Conservation (phyloP, 2,329 filamentous ascomycete genomes). For the Tolypocladium inflatum region DNA sequence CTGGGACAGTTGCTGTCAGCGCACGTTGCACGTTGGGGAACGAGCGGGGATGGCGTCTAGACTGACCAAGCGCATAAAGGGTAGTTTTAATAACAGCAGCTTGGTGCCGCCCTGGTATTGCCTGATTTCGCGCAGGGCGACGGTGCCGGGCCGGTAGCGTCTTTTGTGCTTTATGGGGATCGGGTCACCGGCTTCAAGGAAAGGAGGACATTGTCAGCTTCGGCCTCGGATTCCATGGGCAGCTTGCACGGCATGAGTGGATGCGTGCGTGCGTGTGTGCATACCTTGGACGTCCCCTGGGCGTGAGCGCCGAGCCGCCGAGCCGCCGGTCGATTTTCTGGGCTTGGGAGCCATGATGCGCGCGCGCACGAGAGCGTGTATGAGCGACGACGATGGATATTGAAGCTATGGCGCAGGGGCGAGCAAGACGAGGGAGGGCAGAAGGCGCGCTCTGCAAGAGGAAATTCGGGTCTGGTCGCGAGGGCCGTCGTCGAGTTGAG, state of each 20-base stretch:
- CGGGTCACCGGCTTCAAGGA: slow-evolving; percentile 57
- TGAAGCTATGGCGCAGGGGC: not conserved
- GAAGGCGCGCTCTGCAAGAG: too few species aligned
- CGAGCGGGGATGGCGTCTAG: not conserved
- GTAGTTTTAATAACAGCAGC: slow-evolving; percentile 70
- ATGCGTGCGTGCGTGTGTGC: not conserved
- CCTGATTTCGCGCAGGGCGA: slow-evolving; percentile 85
- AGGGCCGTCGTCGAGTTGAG: not conserved
- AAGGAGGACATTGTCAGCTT: slow-evolving; percentile 6
- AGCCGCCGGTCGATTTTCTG: slow-evolving; percentile 7
- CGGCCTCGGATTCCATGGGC: slow-evolving; percentile 11
- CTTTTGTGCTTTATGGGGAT: slow-evolving; percentile 51
- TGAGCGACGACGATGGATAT: not conserved
- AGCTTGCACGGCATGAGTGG: not conserved
- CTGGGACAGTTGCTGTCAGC: slow-evolving; percentile 9
- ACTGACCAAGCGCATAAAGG: slow-evolving; percentile 65
- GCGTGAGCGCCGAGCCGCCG: slow-evolving; percentile 11
- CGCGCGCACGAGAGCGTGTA: not conserved
- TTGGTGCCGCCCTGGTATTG: slow-evolving; percentile 85
- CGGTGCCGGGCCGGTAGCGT: slow-evolving; percentile 69
- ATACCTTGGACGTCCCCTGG: slow-evolving; percentile 33
- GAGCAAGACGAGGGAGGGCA: too few species aligned
- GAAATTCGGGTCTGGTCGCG: not conserved
- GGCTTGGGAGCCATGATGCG: slow-evolving; percentile 12
- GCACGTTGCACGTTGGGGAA: not conserved